These are phyloP conservation scores for Pterocarpus macrocarpus DNA, from an alignment of 306 rosid genomes.

Conservation along the genomic window DNA sequence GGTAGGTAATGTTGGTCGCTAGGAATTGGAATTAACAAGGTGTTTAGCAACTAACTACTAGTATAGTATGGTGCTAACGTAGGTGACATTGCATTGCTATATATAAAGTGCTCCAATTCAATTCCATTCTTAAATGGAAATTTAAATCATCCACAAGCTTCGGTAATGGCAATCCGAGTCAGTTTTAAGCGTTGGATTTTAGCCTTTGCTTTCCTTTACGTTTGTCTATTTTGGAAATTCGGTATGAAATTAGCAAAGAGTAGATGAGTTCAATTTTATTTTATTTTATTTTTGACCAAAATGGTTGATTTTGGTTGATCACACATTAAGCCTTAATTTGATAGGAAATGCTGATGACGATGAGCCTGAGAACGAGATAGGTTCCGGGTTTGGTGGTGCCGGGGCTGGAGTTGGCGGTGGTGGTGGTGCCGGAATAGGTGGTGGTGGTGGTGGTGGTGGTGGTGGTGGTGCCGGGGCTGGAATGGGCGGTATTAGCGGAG, in stretches of 20 bases:
- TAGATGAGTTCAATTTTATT: not conserved
- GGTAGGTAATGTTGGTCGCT: conserved; percentile 51
- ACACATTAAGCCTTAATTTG: not conserved
- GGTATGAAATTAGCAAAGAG: conserved; percentile 50
- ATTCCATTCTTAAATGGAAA: not conserved
- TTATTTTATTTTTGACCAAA: not conserved
- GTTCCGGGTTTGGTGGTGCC: conserved; percentile 40
- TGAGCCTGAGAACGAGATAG: conserved; percentile 35
- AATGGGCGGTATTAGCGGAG: not conserved
- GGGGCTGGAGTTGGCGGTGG: conserved; percentile 8
- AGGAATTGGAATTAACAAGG: conserved; percentile 35
- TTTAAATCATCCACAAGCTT: conserved; percentile 41
- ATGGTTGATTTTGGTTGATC: not conserved
- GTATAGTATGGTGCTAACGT: conserved; percentile 33
- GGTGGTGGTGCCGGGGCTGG: not conserved
- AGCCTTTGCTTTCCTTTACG: conserved; percentile 49
- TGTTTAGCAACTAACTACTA: conserved; percentile 38
- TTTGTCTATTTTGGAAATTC: conserved; percentile 49
- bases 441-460: conserved; percentile 3
- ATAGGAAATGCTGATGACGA: conserved; percentile 63
- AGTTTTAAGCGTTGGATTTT: conserved; percentile 49
- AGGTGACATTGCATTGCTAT: conserved; percentile 14
- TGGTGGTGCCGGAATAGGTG: not conserved
- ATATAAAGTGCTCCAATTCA: conserved; percentile 38
- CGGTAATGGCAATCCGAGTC: conserved; percentile 55